These are phyloP conservation scores for Coemansia sp. DNA, from an alignment of 192 early-diverging fungal species.

Conservation along the genomic window DNA sequence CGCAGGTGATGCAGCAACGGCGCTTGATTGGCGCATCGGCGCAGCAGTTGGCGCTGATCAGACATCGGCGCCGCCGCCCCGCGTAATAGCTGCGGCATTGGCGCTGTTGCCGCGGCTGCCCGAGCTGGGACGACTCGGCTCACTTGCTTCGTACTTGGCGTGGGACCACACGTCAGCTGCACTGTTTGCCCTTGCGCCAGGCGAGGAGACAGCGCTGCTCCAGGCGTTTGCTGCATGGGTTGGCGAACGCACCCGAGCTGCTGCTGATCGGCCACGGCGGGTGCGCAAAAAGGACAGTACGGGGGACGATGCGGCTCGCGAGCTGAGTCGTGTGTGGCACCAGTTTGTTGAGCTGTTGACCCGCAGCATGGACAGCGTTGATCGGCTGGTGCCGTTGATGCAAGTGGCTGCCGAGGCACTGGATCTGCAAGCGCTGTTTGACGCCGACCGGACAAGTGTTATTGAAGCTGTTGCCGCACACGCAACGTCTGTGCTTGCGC, in stretches of 20 bases:
- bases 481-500: slow-evolving; percentile 19
- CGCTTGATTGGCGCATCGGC: slow-evolving; percentile 25
- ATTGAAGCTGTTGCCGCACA: slow-evolving; percentile 16
- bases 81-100: slow-evolving; percentile 32
- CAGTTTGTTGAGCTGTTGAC: slow-evolving; percentile 29
- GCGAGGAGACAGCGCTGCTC: slow-evolving; percentile 42
- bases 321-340: slow-evolving; percentile 30
- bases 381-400: slow-evolving; percentile 29
- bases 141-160: slow-evolving; percentile 32
- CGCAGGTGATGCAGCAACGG: slow-evolving; percentile 12
- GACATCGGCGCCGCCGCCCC: slow-evolving; percentile 15
- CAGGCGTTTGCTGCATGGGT: slow-evolving; percentile 39
- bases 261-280: slow-evolving; percentile 20
- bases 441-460: slow-evolving; percentile 22
- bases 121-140: slow-evolving; percentile 17
- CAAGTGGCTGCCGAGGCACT: slow-evolving; percentile 25
- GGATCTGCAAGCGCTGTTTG: slow-evolving; percentile 48
- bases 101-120: slow-evolving; percentile 35
- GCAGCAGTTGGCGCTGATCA: slow-evolving; percentile 12
- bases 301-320: slow-evolving; percentile 18
- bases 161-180: slow-evolving; percentile 39
- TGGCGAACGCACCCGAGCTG: slow-evolving; percentile 14
- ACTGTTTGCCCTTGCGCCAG: slow-evolving; percentile 21
- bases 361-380: slow-evolving; percentile 32
- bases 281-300: slow-evolving; percentile 32